These are phyloP conservation scores for Aegilops bicornis DNA, from an alignment of 176 grass and related monocot genomes.

Conservation along the genomic window DNA sequence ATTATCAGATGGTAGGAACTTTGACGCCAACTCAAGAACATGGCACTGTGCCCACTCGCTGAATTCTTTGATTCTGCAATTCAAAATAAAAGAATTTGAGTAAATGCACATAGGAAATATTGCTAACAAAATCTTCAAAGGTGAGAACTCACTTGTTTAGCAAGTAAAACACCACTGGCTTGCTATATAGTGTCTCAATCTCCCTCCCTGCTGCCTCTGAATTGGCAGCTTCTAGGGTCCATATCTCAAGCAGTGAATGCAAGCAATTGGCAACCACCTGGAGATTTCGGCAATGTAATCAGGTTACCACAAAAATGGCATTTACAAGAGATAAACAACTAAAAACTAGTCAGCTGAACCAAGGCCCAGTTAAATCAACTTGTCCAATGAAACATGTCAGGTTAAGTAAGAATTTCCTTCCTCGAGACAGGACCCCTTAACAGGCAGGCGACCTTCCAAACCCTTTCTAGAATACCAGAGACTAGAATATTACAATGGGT, in stretches of 20 bases:
- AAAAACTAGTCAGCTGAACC: not conserved
- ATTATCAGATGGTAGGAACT: constrained; percentile 93
- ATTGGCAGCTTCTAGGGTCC: constrained; percentile 77
- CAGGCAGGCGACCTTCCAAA: not conserved
- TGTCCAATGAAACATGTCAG: constrained; percentile 21
- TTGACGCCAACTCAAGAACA: constrained; percentile 82
- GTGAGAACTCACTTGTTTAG: constrained; percentile 70
- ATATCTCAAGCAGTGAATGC: constrained; percentile 89
- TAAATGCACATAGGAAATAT: not conserved
- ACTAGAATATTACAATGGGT: not conserved
- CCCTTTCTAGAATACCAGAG: not conserved
- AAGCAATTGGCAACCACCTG: constrained; percentile 98
- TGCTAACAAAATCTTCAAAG: constrained; percentile 1
- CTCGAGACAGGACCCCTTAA: not conserved
- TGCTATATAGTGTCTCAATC: constrained; percentile 89
- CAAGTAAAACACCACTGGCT: constrained; percentile 74
- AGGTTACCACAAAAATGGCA: not conserved
- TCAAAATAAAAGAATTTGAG: not conserved
- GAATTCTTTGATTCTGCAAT: constrained; percentile 89
- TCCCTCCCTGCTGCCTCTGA: constrained; percentile 88
- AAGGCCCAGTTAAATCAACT: not conserved
- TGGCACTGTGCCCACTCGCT: constrained; percentile 97
- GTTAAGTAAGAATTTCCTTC: constrained; percentile 1
- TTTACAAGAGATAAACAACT: not conserved
- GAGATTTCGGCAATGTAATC: constrained; percentile 20